Evolutionary conservation across 148 eudicot species (phyloP).

Genomic region (Spergularia marina): DNA sequence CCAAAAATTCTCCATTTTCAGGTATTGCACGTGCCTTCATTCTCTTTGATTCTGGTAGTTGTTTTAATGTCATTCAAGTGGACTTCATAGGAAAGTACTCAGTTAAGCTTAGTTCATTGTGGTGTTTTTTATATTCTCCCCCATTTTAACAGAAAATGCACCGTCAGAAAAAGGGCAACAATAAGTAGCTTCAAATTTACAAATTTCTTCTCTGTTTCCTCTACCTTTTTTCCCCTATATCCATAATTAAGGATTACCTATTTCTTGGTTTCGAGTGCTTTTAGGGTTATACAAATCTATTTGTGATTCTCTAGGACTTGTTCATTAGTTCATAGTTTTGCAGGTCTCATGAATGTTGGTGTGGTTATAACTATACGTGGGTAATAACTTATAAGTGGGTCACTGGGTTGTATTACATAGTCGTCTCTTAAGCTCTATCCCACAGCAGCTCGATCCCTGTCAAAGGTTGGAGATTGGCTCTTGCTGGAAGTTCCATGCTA

Average conservation of each 20-base stretch:
- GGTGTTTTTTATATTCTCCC: neutral
- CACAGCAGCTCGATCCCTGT: neutral
- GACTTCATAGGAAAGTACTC: neutral
- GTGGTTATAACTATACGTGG: too few relatives aligned
- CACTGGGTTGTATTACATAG: slow-evolving; percentile 3
- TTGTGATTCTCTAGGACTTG: slow-evolving; percentile 12
- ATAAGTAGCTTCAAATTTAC: slow-evolving; percentile 4
- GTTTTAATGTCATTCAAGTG: neutral
- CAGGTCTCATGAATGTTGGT: slow-evolving; percentile 12
- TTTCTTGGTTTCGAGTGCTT: neutral
- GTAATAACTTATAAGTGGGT: too few relatives aligned
- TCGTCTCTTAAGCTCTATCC: slow-evolving; percentile 4
- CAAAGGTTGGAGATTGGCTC: slow-evolving; percentile 13
- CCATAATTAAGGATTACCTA: neutral
- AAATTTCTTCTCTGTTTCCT: neutral
- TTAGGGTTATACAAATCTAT: neutral
- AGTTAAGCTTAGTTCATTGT: neutral
- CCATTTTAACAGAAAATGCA: neutral
- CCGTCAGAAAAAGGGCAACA: neutral
- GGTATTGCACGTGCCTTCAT: slow-evolving; percentile 41
- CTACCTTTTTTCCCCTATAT: neutral
- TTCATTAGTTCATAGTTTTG: slow-evolving; percentile 25
- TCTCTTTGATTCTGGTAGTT: neutral
- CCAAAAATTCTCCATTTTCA: slow-evolving; percentile 89
- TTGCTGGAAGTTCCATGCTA: slow-evolving; percentile 3